Base-by-base conservation (phyloP, 768 basidiomycete species). In the Cubamyces lactineus region DNA sequence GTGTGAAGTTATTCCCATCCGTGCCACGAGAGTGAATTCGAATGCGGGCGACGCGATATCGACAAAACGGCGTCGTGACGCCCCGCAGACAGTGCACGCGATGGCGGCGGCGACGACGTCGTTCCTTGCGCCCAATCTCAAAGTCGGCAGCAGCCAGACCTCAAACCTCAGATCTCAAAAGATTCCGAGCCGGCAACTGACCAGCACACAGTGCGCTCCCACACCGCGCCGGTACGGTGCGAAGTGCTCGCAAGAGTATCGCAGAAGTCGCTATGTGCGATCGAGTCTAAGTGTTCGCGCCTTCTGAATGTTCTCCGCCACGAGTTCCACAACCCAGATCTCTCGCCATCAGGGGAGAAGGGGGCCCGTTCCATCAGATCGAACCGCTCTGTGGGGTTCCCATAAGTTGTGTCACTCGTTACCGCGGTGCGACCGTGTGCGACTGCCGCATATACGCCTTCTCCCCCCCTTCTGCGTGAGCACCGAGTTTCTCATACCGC, bases 331-430 rank as follows among this genome's bases (percentile, higher is more conserved):
- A 40, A 43, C 49, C 42, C 38, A 53, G 55, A 57, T 62, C 34
- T 30, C 28, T 34, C 55, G 50, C 54, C 61, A 57, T 62, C 55
- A 62, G 49, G 61, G 21, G 19, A 42, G 34, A 34, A 34, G 34
- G 34, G 34, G 34, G 34, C 34, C 53, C 21, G 19, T 62, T 61
- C 60, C 55, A 62, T 62, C 61, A 57, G 61, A 62, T 62, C 53
- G 61, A 52, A 47, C 54, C 49, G 61, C 23, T 39, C 30, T 38
- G 6, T 50, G 26, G 23, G 34, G 43, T 51, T 57, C 55, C 50
- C 43, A 30, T 26, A 38, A 34, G 34, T 34, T 34, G 34, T 34
- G 34, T 34, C 46, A 52, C 42, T 52, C 28, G 34, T 59, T n/a
- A n/a, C 55, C 34, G 21, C 42, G 55, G 24, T 50, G 21, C 45